A percentile compares a stretch with the other conserved stretches of the same genome.
These are phyloP conservation scores for Xerocomus amazonicus DNA, from an alignment of 1,284 basidiomycete genomes.

Conservation along the genomic window DNA sequence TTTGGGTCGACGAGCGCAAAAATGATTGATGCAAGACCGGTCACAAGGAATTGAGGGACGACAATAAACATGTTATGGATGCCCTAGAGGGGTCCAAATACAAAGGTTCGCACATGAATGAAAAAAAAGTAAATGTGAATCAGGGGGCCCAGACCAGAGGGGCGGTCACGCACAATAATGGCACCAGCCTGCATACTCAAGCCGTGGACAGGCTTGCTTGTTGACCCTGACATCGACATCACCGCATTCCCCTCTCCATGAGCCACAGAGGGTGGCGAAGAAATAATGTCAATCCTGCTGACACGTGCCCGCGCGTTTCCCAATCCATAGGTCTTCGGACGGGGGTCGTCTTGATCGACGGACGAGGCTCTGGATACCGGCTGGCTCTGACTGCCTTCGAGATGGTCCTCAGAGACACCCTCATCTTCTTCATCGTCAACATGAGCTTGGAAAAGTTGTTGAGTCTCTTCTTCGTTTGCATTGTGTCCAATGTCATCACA, in stretches of 20 bases:
- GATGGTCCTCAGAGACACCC: not conserved
- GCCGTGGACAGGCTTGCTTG: constrained; percentile 23
- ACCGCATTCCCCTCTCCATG: constrained; percentile 4
- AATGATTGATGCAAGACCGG: constrained; percentile 60
- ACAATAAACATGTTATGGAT: constrained; percentile 93
- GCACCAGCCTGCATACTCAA: constrained; percentile 84
- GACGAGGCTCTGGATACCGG: constrained; percentile 3
- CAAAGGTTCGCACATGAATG: not conserved
- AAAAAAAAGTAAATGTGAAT: not conserved
- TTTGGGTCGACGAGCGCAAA: constrained; percentile 64
- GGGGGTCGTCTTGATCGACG: constrained; percentile 9
- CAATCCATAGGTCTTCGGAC: constrained; percentile 6
- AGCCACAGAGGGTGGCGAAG: not conserved
- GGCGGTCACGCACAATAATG: constrained; percentile 60
- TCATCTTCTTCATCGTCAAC: constrained; percentile 17
- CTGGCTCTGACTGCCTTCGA: not conserved
- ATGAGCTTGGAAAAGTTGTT: constrained; percentile 18
- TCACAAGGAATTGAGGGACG: constrained; percentile 68
- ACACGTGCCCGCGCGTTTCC: constrained; percentile 20
- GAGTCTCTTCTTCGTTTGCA: constrained; percentile 20
- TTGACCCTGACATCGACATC: constrained; percentile 12
- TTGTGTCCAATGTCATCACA: constrained; percentile 32
- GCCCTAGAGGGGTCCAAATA: constrained; percentile 48
- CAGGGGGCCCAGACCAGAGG: constrained; percentile 3
- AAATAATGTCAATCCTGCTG: constrained; percentile 19